Evolutionary conservation across 768 basidiomycete genomes (phyloP).

Genomic region (Naganishia vaughanmartiniae): DNA sequence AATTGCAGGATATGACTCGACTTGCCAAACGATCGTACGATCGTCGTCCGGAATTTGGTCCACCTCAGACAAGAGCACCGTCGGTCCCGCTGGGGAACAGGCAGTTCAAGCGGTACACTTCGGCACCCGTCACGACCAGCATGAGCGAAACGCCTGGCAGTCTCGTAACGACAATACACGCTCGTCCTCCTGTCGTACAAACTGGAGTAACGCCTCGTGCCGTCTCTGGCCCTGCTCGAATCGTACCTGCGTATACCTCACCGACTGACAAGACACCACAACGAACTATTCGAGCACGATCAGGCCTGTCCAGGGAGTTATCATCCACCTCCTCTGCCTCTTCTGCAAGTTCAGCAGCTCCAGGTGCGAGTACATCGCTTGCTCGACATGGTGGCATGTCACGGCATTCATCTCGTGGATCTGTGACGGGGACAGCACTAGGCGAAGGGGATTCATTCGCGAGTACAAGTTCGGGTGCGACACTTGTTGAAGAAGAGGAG

Average conservation of each 20-base stretch:
- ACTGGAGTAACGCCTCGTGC: background rate
- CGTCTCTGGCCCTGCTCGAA: background rate
- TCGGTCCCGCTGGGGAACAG: background rate
- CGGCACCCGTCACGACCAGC: slow-evolving; percentile 11
- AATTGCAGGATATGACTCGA: slow-evolving; percentile 19
- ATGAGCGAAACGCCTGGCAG: background rate
- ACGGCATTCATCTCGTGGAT: background rate
- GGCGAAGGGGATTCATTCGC: slow-evolving; percentile 21
- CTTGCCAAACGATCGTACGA: slow-evolving; percentile 2
- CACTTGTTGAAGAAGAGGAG: slow-evolving; percentile 2
- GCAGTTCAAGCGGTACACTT: slow-evolving; percentile 15
- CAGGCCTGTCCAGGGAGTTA: slow-evolving; percentile 6
- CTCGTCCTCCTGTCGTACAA: background rate
- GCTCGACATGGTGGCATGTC: background rate
- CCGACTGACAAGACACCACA: background rate
- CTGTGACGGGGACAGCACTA: background rate
- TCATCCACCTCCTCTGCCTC: background rate
- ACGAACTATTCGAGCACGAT: background rate
- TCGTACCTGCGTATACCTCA: background rate
- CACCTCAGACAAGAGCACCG: background rate
- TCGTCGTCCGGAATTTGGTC: background rate
- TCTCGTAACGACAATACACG: background rate
- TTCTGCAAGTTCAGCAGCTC: background rate
- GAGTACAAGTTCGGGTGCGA: slow-evolving; percentile 12
- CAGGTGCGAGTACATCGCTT: background rate